Conservation (phyloP, 108 stramenopile species). For the Pseudonitzschia multiseries region DNA sequence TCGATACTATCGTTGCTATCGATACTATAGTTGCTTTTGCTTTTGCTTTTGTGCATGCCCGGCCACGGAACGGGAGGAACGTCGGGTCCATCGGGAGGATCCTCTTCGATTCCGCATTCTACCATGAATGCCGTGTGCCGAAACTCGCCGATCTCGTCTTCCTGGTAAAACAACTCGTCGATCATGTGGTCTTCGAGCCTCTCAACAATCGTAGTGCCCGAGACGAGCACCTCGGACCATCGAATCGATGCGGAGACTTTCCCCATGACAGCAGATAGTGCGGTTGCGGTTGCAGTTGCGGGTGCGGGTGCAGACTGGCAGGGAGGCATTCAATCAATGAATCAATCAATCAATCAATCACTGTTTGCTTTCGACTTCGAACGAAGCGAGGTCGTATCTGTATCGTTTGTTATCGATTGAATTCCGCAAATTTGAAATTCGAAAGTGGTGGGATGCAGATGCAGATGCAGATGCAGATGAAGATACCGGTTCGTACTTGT, state of each 20-base stretch:
- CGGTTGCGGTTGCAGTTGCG: no score
- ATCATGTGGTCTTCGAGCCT: conserved; percentile 39
- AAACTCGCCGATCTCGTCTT: conserved; percentile 49
- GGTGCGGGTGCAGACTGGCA: no score
- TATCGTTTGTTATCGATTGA: no score
- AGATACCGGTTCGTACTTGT: no score
- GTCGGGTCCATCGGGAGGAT: conserved; percentile 44
- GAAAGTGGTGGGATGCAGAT: no score
- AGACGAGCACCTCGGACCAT: conserved; percentile 9
- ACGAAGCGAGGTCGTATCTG: no score
- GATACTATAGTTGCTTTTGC: background rate
- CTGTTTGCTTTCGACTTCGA: no score
- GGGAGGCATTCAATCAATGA: no score
- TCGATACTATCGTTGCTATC: background rate
- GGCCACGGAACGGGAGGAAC: conserved; percentile 39
- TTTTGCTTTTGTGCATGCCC: background rate
- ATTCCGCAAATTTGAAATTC: no score
- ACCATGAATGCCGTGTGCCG: conserved; percentile 46
- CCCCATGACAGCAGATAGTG: no score
- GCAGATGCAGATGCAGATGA: no score
- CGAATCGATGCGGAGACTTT: background rate
- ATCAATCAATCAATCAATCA: no score
- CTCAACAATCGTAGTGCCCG: conserved; percentile 4
- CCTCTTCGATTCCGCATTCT: conserved; percentile 43
- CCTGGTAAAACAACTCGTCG: conserved; percentile 42